Conservation (phyloP, 257 asterid genomes). For the Scutellaria galericulata region DNA sequence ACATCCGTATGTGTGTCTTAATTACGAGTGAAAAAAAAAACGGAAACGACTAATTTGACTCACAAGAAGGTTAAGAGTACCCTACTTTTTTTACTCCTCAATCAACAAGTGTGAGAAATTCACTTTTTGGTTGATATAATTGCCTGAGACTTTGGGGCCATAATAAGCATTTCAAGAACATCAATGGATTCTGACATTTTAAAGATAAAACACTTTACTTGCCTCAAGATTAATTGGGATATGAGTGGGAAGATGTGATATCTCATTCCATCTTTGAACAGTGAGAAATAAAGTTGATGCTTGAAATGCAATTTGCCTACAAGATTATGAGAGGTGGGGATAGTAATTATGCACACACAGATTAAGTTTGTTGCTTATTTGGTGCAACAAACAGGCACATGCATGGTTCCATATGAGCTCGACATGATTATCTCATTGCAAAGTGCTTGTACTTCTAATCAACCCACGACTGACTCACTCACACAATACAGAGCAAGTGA, state of each 20-base stretch:
- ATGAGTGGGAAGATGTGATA: conserved; percentile 51
- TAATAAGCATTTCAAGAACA: conserved; percentile 37
- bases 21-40: not conserved
- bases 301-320: conserved; percentile 54
- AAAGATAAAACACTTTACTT: conserved; percentile 29
- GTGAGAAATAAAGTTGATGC: conserved; percentile 44
- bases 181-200: conserved; percentile 41
- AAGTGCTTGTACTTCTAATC: conserved; percentile 39
- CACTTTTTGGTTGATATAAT: conserved; percentile 26
- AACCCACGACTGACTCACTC: conserved; percentile 27
- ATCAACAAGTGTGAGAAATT: conserved; percentile 26
- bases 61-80: conserved; percentile 9
- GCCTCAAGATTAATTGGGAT: conserved; percentile 35
- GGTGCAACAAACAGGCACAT: conserved; percentile 74
- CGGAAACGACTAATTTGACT: conserved; percentile 9
- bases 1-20: not conserved
- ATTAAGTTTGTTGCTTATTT: conserved; percentile 47
- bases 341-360: conserved; percentile 32
- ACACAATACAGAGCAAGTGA: not conserved
- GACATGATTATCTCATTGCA: conserved; percentile 48
- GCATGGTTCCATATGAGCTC: conserved; percentile 62
- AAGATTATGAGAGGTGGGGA: conserved; percentile 43
- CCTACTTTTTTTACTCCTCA: conserved; percentile 7
- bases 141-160: conserved; percentile 46
- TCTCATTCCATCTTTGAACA: conserved; percentile 50